These are phyloP conservation scores for Plasmodium blacklocki DNA, from an alignment of 169 alveolate genomes.

Conservation along the genomic window DNA sequence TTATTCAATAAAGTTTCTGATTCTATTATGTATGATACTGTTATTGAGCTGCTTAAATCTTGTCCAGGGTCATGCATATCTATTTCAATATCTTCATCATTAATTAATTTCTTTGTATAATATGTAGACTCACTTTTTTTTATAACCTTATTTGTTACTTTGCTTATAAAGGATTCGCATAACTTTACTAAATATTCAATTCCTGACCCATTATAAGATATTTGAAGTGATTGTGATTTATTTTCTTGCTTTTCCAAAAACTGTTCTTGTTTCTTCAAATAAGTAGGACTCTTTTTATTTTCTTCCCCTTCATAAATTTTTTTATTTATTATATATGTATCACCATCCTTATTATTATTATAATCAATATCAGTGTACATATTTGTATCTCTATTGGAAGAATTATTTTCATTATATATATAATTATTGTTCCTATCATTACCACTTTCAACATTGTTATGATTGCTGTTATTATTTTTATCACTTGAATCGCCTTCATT, in stretches of 20 bases:
- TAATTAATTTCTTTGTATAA: constrained; percentile 49
- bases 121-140: constrained; percentile 61
- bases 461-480: neutral
- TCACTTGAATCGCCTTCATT: neutral
- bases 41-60: constrained; percentile 25
- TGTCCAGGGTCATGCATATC: constrained; percentile 19
- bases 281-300: constrained; percentile 4
- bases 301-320: neutral
- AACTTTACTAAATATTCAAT: constrained; percentile 32
- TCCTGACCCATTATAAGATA: constrained; percentile 58
- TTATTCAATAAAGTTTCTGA: constrained; percentile 62
- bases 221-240: constrained; percentile 21
- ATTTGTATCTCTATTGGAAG: neutral
- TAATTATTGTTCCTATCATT: neutral
- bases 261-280: constrained; percentile 6
- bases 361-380: constrained; percentile 4
- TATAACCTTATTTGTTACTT: constrained; percentile 58
- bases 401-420: neutral
- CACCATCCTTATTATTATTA: neutral
- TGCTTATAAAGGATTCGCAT: constrained; percentile 56
- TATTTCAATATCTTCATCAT: constrained; percentile 66
- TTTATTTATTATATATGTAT: neutral
- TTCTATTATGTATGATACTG: constrained; percentile 61
- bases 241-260: neutral
- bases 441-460: neutral